Evolutionary conservation across 352 stramenopile species (phyloP), one percentile per base, ranked within the genome.

Genomic region (Globisporangium irregulare): DNA sequence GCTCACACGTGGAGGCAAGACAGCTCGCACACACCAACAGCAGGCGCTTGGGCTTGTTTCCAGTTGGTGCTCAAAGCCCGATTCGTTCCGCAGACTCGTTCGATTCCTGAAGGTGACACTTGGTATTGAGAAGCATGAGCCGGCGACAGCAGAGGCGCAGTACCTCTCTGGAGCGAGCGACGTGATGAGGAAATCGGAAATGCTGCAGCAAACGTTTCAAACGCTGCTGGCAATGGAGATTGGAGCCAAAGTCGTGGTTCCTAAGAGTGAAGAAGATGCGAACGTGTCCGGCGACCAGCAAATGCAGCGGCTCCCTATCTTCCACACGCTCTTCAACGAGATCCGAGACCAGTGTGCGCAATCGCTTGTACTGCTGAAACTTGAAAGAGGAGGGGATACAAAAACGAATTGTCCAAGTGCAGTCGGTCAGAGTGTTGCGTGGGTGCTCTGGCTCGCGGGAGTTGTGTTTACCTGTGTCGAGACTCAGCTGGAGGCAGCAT

Each of bases 381-480:
- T 25, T 0, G 20, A 18, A n/a, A 56, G 51, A 38, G 22, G 20
- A 29, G 18, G 2, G 5, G 20, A 18, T 48, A 20, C 14, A 25
- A 59, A 14, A 34, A 60, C 59, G 24, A 25, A 14, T 6, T 32
- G 27, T 6, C 22, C 10, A 38, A 34, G 34, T 14, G 4, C 29
- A 15, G 22, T 53, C 20, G 29, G 62, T 24, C 29, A 61, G 29
- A 58, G 64, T 27, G 73, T 62, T 2, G 46, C 57, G 0, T 87
- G 75, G 75, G 69, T 74, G 36, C 62, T 69, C 24, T 87, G 79
- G 79, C 46, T 84, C 12, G 63, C 54, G 1, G 64, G 59, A 12
- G 4, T 85, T 4, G 60, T 83, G 6, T 69, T 67, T n/a, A 36
- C 64, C 1, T 46, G 64, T 6, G 22, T 36, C 12, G 68, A 76